These are phyloP conservation scores for Cardamine occulta DNA, from an alignment of 345 rosid genomes.

Conservation along the genomic window DNA sequence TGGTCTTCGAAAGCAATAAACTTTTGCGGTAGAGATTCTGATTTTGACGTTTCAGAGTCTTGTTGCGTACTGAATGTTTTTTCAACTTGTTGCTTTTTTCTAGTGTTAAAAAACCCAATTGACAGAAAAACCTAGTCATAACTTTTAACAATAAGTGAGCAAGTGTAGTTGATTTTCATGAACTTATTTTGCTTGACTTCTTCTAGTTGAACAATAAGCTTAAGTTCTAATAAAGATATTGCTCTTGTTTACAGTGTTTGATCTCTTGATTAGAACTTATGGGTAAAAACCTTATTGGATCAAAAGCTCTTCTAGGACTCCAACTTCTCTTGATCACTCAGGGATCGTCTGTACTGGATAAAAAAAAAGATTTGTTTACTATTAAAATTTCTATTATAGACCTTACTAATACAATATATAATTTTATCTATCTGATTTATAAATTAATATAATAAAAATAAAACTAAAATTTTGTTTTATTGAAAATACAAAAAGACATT, in stretches of 20 bases:
- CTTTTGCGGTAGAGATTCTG: slow-evolving; percentile 68
- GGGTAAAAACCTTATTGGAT: not conserved
- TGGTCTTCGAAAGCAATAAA: slow-evolving; percentile 48
- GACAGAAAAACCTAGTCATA: slow-evolving; percentile 44
- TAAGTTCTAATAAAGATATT: not conserved
- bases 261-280: not conserved
- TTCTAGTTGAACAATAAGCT: not conserved
- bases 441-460: not conserved
- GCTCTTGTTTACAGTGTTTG: not conserved
- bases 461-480: not conserved
- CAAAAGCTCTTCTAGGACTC: slow-evolving; percentile 1
- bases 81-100: slow-evolving; percentile 34
- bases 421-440: not conserved
- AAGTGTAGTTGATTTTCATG: slow-evolving; percentile 13
- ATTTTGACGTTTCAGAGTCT: slow-evolving; percentile 68
- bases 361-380: not conserved
- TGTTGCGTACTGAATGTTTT: slow-evolving; percentile 53
- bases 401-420: not conserved
- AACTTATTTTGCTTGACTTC: slow-evolving; percentile 9
- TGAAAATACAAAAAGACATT: not conserved
- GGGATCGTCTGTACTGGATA: not conserved
- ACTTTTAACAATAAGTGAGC: slow-evolving; percentile 22
- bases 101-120: slow-evolving; percentile 12
- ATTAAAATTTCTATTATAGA: not conserved
- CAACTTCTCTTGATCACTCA: not conserved